Evolutionary conservation across 2,329 filamentous ascomycete genomes (phyloP).

Genomic region (Pseudogymnoascus verrucosus): DNA sequence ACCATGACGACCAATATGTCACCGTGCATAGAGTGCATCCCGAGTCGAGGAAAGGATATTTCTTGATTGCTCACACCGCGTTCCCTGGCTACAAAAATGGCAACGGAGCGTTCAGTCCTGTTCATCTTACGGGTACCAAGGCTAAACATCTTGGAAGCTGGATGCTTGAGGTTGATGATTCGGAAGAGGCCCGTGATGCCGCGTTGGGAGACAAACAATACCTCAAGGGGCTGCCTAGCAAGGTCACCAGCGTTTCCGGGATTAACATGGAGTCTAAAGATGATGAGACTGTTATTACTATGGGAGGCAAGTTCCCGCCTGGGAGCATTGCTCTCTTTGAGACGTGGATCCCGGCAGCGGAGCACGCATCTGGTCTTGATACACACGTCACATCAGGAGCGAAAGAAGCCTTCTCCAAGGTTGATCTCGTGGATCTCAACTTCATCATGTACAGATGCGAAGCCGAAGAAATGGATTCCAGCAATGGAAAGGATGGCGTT

Average conservation of each 20-base stretch:
- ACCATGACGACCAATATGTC: conserved; percentile 93
- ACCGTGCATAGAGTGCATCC: conserved; percentile 95
- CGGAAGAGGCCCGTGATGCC: conserved; percentile 56
- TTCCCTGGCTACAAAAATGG: conserved; percentile 85
- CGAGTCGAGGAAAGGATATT: conserved; percentile 84
- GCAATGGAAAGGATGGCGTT: conserved; percentile 71
- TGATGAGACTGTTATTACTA: conserved; percentile 69
- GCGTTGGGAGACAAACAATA: conserved; percentile 61
- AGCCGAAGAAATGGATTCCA: conserved; percentile 75
- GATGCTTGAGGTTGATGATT: conserved; percentile 83
- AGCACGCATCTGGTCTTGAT: conserved; percentile 77
- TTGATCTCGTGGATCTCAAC: conserved; percentile 78
- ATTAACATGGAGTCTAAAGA: conserved; percentile 64
- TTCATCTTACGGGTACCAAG: conserved; percentile 74
- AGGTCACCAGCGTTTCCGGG: conserved; percentile 65
- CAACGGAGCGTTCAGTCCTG: conserved; percentile 70
- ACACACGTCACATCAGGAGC: conserved; percentile 78
- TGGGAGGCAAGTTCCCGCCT: conserved; percentile 78
- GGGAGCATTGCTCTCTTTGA: conserved; percentile 93
- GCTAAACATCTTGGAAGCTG: conserved; percentile 83
- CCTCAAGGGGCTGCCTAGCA: conserved; percentile 76
- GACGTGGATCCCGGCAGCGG: conserved; percentile 85
- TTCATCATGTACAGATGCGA: conserved; percentile 87
- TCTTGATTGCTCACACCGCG: conserved; percentile 91
- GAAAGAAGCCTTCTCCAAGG: conserved; percentile 65